phyloP scores from a whole-genome alignment of 2,329 filamentous ascomycete species.

The Fusarium praegraminearum region DNA sequence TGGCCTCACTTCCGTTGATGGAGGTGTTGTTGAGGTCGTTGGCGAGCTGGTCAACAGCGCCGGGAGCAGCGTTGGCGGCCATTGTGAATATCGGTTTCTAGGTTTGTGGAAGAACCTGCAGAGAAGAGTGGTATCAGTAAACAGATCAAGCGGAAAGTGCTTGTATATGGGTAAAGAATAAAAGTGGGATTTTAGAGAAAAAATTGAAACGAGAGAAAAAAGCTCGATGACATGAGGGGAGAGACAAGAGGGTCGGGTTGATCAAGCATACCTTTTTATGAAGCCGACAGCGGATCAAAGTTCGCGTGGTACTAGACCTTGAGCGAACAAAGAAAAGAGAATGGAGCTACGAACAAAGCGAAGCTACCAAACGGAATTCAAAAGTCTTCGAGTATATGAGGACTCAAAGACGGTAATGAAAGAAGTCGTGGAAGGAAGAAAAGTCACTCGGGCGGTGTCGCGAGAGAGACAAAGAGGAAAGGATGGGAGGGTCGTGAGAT shows the following conservation, averaged over 20 bases:
- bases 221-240: constrained; percentile 24
- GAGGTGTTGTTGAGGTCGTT: constrained; percentile 79
- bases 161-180: constrained; percentile 12
- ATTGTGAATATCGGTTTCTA: constrained; percentile 59
- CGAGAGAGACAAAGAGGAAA: constrained; percentile 46
- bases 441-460: constrained; percentile 49
- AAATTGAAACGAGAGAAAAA: constrained; percentile 2
- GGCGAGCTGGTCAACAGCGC: constrained; percentile 83
- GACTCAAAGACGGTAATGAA: constrained; percentile 42
- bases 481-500: constrained; percentile 31
- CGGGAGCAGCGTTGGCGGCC: constrained; percentile 68
- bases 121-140: constrained; percentile 31
- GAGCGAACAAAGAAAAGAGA: constrained; percentile 49
- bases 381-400: constrained; percentile 44
- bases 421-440: constrained; percentile 31
- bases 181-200: neutral
- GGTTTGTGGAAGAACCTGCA: constrained; percentile 36
- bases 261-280: constrained; percentile 36
- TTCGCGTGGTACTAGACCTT: constrained; percentile 46
- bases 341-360: constrained; percentile 49
- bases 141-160: constrained; percentile 15
- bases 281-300: constrained; percentile 40
- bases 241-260: constrained; percentile 17
- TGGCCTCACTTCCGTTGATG: constrained; percentile 75
- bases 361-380: constrained; percentile 39